A percentile compares a stretch with the other conserved stretches of the same genome.
Conservation (phyloP, 2,329 filamentous ascomycete genomes). For the Xylariomycetidae sp. region DNA sequence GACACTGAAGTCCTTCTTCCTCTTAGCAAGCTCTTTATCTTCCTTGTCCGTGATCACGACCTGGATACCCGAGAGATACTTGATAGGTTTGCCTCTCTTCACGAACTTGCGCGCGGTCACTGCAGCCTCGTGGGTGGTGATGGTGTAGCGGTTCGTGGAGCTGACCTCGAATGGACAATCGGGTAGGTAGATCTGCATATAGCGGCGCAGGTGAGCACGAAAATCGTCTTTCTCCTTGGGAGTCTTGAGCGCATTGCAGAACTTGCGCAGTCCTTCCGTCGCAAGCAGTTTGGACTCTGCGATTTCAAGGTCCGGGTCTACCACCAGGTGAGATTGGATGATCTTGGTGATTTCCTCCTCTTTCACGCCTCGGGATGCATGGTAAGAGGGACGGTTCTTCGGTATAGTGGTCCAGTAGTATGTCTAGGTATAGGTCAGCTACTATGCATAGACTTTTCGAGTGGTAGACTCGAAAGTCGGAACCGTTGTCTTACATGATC, state of each 20-base stretch:
- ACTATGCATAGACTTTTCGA: too few species aligned
- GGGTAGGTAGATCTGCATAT: conserved; percentile 86
- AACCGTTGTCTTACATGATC: conserved; percentile 69
- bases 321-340: conserved; percentile 62
- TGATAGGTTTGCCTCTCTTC: conserved; percentile 77
- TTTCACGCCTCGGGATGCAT: conserved; percentile 73
- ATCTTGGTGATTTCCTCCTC: conserved; percentile 59
- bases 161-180: conserved; percentile 92
- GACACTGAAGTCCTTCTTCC: conserved; percentile 93
- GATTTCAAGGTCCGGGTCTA: conserved; percentile 64
- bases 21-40: conserved; percentile 73
- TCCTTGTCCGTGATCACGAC: conserved; percentile 91
- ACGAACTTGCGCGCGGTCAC: conserved; percentile 78
- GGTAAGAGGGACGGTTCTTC: conserved; percentile 87
- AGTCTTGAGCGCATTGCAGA: conserved; percentile 61
- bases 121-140: conserved; percentile 82
- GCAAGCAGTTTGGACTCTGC: conserved; percentile 71
- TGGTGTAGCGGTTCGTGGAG: conserved; percentile 91
- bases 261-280: conserved; percentile 70
- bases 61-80: conserved; percentile 86
- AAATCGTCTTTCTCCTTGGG: conserved; percentile 85
- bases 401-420: conserved; percentile 97
- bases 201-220: conserved; percentile 77
- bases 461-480: conserved; percentile 1
- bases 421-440: conserved; percentile 50